Evolutionary conservation across 768 basidiomycete genomes (phyloP).

Genomic region (Agaricus sinodeliciosus): DNA sequence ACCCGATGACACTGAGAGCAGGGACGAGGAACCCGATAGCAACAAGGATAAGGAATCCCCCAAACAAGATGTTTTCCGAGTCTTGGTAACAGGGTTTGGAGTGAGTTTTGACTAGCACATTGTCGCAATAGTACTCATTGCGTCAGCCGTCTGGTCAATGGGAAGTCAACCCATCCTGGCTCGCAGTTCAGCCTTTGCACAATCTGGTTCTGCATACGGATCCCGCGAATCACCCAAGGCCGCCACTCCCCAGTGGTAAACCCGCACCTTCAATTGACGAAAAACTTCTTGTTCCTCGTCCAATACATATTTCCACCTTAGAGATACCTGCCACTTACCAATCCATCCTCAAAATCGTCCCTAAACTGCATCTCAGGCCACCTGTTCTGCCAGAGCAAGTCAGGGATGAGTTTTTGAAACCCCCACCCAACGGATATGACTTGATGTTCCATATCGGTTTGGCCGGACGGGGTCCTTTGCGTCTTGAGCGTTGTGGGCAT

Average conservation of each 20-base stretch:
- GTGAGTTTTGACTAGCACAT: conserved; percentile 17
- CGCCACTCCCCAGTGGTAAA: conserved; percentile 4
- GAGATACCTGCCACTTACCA: conserved; percentile 56
- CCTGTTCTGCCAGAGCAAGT: conserved; percentile 40
- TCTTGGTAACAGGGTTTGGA: conserved; percentile 32
- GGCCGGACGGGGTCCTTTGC: conserved; percentile 53
- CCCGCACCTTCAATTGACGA: conserved; percentile 7
- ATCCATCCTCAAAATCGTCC: conserved; percentile 45
- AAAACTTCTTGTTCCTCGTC: conserved; percentile 23
- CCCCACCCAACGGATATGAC: conserved; percentile 51
- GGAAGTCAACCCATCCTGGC: conserved; percentile 64
- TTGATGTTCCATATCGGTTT: conserved; percentile 69
- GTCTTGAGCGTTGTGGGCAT: conserved; percentile 61
- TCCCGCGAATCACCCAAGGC: conserved; percentile 16
- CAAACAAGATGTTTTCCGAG: conserved; percentile 18
- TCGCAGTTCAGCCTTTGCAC: conserved; percentile 58
- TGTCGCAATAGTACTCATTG: conserved; percentile 12
- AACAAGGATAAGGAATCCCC: neutral
- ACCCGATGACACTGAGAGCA: neutral
- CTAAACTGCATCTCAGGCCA: conserved; percentile 54
- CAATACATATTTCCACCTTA: conserved; percentile 55
- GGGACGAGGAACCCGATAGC: neutral
- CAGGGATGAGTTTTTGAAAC: conserved; percentile 24
- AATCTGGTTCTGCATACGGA: conserved; percentile 43
- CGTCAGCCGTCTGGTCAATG: conserved; percentile 50